Evolutionary conservation across 1,139 yeast genomes (phyloP).

Genomic region (Sugiyamaella xylanicola): DNA sequence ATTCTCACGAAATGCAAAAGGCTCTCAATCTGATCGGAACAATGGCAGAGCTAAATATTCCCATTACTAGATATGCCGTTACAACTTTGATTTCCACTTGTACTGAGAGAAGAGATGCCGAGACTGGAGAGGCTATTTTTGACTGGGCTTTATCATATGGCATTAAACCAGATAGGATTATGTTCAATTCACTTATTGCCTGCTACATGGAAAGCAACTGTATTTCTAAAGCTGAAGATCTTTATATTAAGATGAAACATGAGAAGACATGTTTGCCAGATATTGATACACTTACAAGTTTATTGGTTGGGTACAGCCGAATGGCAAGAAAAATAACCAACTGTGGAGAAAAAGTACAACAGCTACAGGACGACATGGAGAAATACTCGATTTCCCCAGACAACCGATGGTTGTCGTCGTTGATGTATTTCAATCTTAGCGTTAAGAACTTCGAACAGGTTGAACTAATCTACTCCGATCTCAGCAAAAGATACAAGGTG

Average conservation of each 20-base stretch:
- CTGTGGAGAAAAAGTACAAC: conserved; percentile 1
- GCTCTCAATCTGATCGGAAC: conserved; percentile 40
- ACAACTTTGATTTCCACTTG: conserved; percentile 40
- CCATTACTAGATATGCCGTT: conserved; percentile 32
- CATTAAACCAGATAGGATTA: conserved; percentile 34
- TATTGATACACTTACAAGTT: conserved; percentile 35
- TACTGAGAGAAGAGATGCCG: conserved; percentile 37
- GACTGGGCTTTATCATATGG: conserved; percentile 34
- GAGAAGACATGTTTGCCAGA: conserved; percentile 19
- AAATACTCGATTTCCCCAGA: conserved; percentile 30
- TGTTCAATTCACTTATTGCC: conserved; percentile 36
- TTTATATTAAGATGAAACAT: conserved; percentile 29
- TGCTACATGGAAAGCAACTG: conserved; percentile 31
- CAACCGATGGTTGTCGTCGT: conserved; percentile 33
- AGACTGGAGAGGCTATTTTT: conserved; percentile 37
- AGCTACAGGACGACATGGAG: conserved; percentile 20
- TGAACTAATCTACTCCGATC: conserved; percentile 26
- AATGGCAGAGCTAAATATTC: conserved; percentile 34
- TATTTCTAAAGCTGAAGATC: conserved; percentile 28
- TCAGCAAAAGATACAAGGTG: conserved; percentile 25
- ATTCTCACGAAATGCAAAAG: conserved; percentile 35
- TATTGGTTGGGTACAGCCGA: conserved; percentile 20
- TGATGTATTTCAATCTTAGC: conserved; percentile 31
- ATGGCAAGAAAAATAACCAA: neutral
- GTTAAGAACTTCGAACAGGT: conserved; percentile 27